Percentiles rank a stretch among this genome's conserved stretches.
Conservation (phyloP, 371 early-diverging fungal species). For the Apophysomyces variabilis region DNA sequence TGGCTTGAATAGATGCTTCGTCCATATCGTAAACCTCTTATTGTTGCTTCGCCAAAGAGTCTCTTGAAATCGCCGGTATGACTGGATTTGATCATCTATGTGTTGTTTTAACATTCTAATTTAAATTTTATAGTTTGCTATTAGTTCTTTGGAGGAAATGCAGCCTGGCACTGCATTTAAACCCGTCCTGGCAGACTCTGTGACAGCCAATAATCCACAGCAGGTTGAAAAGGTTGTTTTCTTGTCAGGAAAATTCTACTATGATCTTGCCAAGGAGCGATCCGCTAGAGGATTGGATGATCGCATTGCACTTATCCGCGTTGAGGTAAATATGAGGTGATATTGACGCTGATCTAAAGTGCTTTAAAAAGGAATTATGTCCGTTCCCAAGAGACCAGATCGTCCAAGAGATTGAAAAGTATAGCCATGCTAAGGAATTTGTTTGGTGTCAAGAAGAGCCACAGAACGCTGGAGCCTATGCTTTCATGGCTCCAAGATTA, state of each 20-base stretch:
- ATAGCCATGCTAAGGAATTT: slow-evolving; percentile 70
- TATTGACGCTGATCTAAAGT: too few species aligned
- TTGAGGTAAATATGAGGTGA: slow-evolving; percentile 60
- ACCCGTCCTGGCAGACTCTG: slow-evolving; percentile 75
- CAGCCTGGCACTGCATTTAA: slow-evolving; percentile 80
- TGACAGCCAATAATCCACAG: slow-evolving; percentile 32
- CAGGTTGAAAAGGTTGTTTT: slow-evolving; percentile 80
- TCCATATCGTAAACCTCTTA: slow-evolving; percentile 89
- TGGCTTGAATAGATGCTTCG: slow-evolving; percentile 62
- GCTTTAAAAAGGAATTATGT: slow-evolving; percentile 66
- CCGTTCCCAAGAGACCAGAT: slow-evolving; percentile 90
- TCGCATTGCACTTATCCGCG: slow-evolving; percentile 80
- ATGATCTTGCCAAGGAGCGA: slow-evolving; percentile 85
- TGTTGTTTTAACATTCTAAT: background rate
- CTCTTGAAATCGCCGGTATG: slow-evolving; percentile 64
- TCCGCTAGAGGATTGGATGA: slow-evolving; percentile 64
- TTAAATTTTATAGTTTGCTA: slow-evolving; percentile 47
- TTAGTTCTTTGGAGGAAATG: slow-evolving; percentile 84
- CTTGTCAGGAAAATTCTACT: slow-evolving; percentile 91
- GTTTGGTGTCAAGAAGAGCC: slow-evolving; percentile 97
- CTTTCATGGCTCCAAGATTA: slow-evolving; percentile 87
- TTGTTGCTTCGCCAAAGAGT: slow-evolving; percentile 89
- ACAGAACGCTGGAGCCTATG: slow-evolving; percentile 90
- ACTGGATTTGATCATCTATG: too few species aligned
- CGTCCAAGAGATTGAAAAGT: slow-evolving; percentile 65